Evolutionary conservation across 768 basidiomycete genomes (phyloP).

Genomic region (Collybiopsis confluens): DNA sequence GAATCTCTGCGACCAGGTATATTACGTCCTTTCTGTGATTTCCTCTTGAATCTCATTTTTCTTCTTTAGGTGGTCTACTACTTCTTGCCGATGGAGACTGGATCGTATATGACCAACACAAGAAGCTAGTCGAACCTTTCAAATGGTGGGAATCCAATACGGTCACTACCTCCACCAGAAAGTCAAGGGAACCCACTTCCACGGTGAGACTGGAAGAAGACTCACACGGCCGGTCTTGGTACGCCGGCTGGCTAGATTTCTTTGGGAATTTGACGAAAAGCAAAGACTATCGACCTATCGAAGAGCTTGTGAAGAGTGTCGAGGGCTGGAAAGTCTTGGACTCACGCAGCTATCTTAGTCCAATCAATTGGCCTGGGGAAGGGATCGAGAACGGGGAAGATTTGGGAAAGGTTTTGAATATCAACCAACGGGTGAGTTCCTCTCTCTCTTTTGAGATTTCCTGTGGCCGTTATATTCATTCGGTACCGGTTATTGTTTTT

Average conservation of each 20-base stretch:
- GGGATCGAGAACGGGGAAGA: constrained; percentile 14
- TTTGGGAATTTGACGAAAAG: constrained; percentile 15
- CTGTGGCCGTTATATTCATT: too few relatives aligned
- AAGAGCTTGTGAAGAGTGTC: constrained; percentile 11
- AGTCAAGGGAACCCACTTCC: not conserved
- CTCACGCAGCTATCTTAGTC: constrained; percentile 11
- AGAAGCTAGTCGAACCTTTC: constrained; percentile 15
- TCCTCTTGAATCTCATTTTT: not conserved
- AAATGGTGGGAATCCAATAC: constrained; percentile 6
- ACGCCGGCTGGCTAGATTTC: constrained; percentile 19
- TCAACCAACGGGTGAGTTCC: constrained; percentile 14
- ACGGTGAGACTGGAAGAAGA: constrained; percentile 8
- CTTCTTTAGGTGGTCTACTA: constrained; percentile 17
- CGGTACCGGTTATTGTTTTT: too few relatives aligned
- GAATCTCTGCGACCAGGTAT: constrained; percentile 19
- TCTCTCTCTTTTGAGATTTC: not conserved
- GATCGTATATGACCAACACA: constrained; percentile 15
- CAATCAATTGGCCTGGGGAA: constrained; percentile 19
- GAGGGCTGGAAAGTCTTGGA: constrained; percentile 5
- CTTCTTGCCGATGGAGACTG: constrained; percentile 20
- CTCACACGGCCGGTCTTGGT: constrained; percentile 13
- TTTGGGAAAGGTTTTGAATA: constrained; percentile 14
- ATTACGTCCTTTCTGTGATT: not conserved
- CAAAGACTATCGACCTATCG: constrained; percentile 13
- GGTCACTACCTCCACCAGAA: not conserved